phyloP scores from a whole-genome alignment of 2,329 filamentous ascomycete species.

The Aureobasidium uvarum region DNA sequence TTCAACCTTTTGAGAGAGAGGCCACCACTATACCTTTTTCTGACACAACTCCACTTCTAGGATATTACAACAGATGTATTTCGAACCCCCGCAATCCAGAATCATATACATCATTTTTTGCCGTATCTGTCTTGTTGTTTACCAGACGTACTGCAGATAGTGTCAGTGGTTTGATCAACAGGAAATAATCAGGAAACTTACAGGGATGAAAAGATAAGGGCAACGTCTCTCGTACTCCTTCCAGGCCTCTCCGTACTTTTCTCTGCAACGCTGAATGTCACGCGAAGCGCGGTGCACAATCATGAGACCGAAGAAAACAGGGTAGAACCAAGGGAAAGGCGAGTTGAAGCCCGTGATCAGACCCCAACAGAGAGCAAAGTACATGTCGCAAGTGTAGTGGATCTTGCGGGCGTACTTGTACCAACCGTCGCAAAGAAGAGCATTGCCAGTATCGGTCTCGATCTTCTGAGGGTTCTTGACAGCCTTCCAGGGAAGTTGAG shows the following conservation, averaged over 20 bases:
- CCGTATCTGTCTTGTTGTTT: neutral
- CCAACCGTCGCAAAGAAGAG: constrained; percentile 82
- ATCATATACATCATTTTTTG: constrained; percentile 18
- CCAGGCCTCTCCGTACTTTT: constrained; percentile 82
- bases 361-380: constrained; percentile 74
- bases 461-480: constrained; percentile 79
- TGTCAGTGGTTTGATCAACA: neutral
- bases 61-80: constrained; percentile 17
- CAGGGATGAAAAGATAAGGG: constrained; percentile 80
- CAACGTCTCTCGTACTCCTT: constrained; percentile 74
- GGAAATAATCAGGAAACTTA: constrained; percentile 30
- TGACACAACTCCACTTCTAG: neutral
- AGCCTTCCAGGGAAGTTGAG: constrained; percentile 84
- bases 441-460: constrained; percentile 67
- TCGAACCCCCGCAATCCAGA: constrained; percentile 6
- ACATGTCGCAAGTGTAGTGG: constrained; percentile 78
- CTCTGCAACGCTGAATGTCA: constrained; percentile 71
- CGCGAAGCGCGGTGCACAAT: constrained; percentile 73
- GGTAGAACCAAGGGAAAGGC: constrained; percentile 88
- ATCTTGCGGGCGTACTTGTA: constrained; percentile 54
- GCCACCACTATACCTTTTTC: neutral
- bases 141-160: constrained; percentile 8
- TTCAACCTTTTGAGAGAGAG: neutral
- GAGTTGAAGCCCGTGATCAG: constrained; percentile 77
- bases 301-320: constrained; percentile 75